Conservation (phyloP, 2,329 filamentous ascomycete species). For the Tolypocladium cylindrosporum region DNA sequence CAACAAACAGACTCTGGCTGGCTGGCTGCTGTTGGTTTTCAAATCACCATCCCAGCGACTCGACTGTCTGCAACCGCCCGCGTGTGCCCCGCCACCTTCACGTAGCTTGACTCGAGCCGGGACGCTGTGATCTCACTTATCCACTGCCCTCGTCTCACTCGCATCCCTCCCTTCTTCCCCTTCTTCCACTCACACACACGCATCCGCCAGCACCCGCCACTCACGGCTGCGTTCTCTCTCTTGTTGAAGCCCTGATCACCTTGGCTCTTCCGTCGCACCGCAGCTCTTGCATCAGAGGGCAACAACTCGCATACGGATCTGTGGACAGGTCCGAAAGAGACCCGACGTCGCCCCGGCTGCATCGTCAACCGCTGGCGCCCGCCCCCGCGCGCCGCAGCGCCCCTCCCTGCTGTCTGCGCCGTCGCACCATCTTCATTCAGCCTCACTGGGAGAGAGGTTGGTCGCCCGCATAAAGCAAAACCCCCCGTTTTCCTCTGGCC, state of each 20-base stretch:
- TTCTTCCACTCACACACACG: neutral
- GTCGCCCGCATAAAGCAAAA: conserved; percentile 6
- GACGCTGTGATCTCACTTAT: neutral
- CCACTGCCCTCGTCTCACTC: neutral
- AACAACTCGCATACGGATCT: neutral
- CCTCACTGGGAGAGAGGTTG: conserved; percentile 10
- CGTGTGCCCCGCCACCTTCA: neutral
- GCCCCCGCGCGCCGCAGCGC: neutral
- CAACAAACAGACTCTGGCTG: neutral
- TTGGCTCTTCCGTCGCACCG: conserved; percentile 3
- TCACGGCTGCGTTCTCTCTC: neutral
- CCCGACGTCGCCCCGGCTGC: neutral
- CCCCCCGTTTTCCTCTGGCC: conserved; percentile 5
- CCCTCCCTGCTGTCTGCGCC: conserved; percentile 2
- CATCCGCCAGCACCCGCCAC: neutral
- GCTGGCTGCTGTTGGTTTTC: neutral
- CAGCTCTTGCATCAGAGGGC: neutral
- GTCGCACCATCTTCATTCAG: conserved; percentile 16
- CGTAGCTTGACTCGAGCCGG: conserved; percentile 4
- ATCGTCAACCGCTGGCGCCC: neutral
- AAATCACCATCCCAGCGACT: neutral
- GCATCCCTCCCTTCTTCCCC: neutral
- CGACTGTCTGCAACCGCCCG: neutral
- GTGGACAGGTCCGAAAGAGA: neutral
- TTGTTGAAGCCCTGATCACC: neutral